Conservation (phyloP, 805 yeast species). For the Metschnikowia baotianmanensis region DNA sequence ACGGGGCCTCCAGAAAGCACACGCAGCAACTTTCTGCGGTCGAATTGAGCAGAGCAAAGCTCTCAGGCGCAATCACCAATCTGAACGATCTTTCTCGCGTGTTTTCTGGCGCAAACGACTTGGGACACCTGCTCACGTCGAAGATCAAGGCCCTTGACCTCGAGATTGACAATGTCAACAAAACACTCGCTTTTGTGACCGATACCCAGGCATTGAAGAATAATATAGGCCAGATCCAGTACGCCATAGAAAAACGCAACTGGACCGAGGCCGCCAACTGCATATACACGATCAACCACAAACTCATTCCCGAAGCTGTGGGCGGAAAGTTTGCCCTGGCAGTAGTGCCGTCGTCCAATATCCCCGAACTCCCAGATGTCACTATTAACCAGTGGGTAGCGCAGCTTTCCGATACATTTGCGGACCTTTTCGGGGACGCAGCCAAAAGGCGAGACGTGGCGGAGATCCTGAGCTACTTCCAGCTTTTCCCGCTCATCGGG, state of each 20-base stretch:
- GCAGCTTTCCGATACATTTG: constrained; percentile 56
- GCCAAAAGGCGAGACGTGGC: constrained; percentile 64
- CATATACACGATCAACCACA: constrained; percentile 40
- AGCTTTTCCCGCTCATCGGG: constrained; percentile 82
- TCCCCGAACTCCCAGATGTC: constrained; percentile 73
- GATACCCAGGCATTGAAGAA: constrained; percentile 64
- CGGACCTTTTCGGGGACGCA: constrained; percentile 65
- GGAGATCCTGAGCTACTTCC: constrained; percentile 73
- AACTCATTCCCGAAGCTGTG: constrained; percentile 53
- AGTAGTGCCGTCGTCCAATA: constrained; percentile 82
- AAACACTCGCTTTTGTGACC: constrained; percentile 62
- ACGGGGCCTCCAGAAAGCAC: constrained; percentile 28
- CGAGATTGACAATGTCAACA: constrained; percentile 63
- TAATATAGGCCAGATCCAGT: constrained; percentile 61
- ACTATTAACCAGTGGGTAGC: constrained; percentile 58
- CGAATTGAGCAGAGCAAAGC: constrained; percentile 60
- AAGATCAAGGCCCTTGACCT: constrained; percentile 67
- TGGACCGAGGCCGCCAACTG: constrained; percentile 80
- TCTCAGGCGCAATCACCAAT: constrained; percentile 56
- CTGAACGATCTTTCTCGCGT: constrained; percentile 56
- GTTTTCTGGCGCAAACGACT: constrained; percentile 57
- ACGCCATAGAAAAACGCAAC: constrained; percentile 64
- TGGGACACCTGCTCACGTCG: constrained; percentile 66
- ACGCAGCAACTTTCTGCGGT: constrained; percentile 43
- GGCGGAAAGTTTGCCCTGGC: constrained; percentile 69